Conservation (phyloP, 225 moss, liverwort and hornwort genomes). For the Antitrichia curtipendula region DNA sequence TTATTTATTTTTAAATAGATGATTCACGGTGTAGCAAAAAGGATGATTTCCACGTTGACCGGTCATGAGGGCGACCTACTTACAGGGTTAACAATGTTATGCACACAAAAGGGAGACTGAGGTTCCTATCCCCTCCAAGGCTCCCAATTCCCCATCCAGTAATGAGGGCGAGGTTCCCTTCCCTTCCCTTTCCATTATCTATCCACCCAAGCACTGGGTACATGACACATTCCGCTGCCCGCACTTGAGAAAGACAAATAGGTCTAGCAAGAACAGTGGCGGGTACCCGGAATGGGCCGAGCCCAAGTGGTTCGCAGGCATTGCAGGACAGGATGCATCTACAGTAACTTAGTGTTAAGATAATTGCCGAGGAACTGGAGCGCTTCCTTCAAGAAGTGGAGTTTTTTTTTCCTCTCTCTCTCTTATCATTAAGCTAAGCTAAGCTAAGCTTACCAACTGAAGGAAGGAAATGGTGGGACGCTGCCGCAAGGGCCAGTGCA, state of each 20-base stretch:
- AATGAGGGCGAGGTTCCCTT: not conserved
- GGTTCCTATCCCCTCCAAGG: not conserved
- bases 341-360: too few species aligned
- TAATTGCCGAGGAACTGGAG: not conserved
- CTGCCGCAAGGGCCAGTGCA: not conserved
- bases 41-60: too few species aligned
- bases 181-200: not conserved
- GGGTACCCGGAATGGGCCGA: not conserved
- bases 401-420: not conserved
- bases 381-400: not conserved
- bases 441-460: not conserved
- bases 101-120: not conserved
- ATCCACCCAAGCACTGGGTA: not conserved
- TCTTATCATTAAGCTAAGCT: not conserved
- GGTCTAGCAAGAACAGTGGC: not conserved
- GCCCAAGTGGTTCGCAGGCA: not conserved
- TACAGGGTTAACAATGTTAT: too few species aligned
- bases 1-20: too few species aligned
- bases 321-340: not conserved
- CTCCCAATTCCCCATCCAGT: not conserved
- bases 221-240: not conserved
- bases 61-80: too few species aligned
- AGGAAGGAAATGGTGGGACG: not conserved
- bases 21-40: too few species aligned
- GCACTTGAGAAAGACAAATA: not conserved